Evolutionary conservation across 257 asterid species (phyloP), one percentile per base, ranked within the genome.

Genomic region (Schizonepeta tenuifolia): DNA sequence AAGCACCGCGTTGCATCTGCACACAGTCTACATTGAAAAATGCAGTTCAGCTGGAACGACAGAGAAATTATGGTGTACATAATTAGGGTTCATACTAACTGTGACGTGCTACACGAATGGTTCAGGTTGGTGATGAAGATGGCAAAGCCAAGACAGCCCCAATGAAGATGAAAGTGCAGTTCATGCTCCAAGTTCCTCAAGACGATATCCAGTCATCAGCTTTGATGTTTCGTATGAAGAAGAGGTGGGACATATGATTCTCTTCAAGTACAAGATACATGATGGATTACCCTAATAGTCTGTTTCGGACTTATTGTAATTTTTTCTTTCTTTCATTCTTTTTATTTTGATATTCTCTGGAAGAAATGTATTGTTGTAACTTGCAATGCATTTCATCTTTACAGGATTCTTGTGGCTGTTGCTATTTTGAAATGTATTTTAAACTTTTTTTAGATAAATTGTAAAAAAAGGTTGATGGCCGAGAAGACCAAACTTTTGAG

Each of bases 101-200:
- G 11, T 61, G 70, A 69, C 43, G 38, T 28, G 21, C n/a, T 10
- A 43, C 50, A 43, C 50, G 31, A n/a, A 60, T 55, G 28, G 38
- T 67, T 70, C 75, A 93, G 97, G 96, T 88, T 24, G 97, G 96
- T 66, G 90, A 91, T 57, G 97, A 91, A 82, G 83, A 31, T 13
- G 98, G 97, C 11, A 88, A 78, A 80, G 90, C 97, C 1, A 91
- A 87, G 85, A 74, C 88, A 11, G 89, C 96, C 18, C 98, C 98
- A 2, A 73, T 88, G 95, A 91, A 94, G 91, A 86, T 86, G 95
- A 94, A 89, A 78, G 87, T 89, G 75, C 99, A 94, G 80, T 81
- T 91, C 55, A 89, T 94, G 99, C 87, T 91, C 67, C 99, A 94
- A 87, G 97, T 94, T 69, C 99, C 97, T 31, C 99, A 88, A 83